Conservation (phyloP, 2,329 filamentous ascomycete genomes). For the Beauveria rudraprayagi region DNA sequence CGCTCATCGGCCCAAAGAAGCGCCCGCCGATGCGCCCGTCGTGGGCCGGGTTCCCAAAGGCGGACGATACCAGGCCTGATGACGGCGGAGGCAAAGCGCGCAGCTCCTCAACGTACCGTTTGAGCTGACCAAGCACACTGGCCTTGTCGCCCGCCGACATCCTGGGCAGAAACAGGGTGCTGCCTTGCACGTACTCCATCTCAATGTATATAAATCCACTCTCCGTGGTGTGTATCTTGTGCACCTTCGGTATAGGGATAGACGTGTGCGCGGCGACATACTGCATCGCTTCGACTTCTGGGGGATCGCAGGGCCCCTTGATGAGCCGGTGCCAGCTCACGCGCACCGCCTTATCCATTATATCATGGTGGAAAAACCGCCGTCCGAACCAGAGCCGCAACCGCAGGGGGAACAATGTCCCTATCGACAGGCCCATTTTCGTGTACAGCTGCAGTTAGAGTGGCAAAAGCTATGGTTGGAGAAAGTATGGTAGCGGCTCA, state of each 20-base stretch:
- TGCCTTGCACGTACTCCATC: conserved; percentile 20
- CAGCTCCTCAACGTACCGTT: conserved; percentile 16
- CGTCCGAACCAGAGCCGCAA: conserved; percentile 22
- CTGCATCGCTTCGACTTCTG: conserved; percentile 23
- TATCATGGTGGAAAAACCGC: conserved; percentile 15
- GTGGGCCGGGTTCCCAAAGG: conserved; percentile 19
- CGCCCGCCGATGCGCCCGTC: conserved; percentile 20
- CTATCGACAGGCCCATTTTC: conserved; percentile 21
- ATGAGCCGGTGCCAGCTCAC: conserved; percentile 23
- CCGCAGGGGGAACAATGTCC: conserved; percentile 17
- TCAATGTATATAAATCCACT: conserved; percentile 19
- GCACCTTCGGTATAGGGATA: conserved; percentile 21
- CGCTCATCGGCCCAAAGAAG: conserved; percentile 20
- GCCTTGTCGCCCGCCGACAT: conserved; percentile 17
- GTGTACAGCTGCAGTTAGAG: not conserved
- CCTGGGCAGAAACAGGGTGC: conserved; percentile 15
- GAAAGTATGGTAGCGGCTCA: no score
- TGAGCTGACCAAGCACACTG: conserved; percentile 18
- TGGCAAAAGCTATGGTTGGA: no score
- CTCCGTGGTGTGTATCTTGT: conserved; percentile 16
- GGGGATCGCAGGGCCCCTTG: conserved; percentile 22
- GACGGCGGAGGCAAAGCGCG: conserved; percentile 19
- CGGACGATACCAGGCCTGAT: conserved; percentile 18
- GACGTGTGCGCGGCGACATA: conserved; percentile 21
- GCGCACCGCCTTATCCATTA: conserved; percentile 7